phyloP scores from a whole-genome alignment of 352 stramenopile species.

The Phytophthora palmivora region DNA sequence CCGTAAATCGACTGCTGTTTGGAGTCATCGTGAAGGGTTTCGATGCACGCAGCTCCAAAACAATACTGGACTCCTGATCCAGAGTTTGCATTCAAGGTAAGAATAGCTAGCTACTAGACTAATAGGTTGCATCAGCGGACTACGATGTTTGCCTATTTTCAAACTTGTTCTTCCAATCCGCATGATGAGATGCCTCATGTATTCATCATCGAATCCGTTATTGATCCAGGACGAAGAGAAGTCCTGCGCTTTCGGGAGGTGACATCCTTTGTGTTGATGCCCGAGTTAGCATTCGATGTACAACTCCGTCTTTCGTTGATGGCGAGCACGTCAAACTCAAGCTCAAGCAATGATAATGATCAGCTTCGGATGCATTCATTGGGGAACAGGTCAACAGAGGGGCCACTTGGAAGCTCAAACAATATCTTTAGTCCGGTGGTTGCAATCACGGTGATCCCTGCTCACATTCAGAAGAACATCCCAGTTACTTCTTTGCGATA shows the following conservation, averaged over 20 bases:
- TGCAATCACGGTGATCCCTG: conserved; percentile 48
- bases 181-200: conserved; percentile 17
- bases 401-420: neutral
- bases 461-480: conserved; percentile 54
- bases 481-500: conserved; percentile 51
- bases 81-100: no score
- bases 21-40: conserved; percentile 9
- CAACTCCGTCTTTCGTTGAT: conserved; percentile 37
- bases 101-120: no score
- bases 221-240: conserved; percentile 11
- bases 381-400: no score
- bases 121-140: conserved; percentile 7
- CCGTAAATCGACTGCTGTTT: conserved; percentile 9
- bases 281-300: conserved; percentile 57
- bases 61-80: no score
- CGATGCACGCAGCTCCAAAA: no score
- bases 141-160: conserved; percentile 25
- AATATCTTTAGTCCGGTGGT: conserved; percentile 6
- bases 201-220: neutral
- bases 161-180: conserved; percentile 21
- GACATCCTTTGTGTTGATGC: no score
- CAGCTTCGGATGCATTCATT: neutral
- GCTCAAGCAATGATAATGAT: neutral
- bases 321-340: neutral
- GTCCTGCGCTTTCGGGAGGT: conserved; percentile 71